Base-by-base conservation (phyloP, 352 stramenopile species). In the Phytophthora litchii region DNA sequence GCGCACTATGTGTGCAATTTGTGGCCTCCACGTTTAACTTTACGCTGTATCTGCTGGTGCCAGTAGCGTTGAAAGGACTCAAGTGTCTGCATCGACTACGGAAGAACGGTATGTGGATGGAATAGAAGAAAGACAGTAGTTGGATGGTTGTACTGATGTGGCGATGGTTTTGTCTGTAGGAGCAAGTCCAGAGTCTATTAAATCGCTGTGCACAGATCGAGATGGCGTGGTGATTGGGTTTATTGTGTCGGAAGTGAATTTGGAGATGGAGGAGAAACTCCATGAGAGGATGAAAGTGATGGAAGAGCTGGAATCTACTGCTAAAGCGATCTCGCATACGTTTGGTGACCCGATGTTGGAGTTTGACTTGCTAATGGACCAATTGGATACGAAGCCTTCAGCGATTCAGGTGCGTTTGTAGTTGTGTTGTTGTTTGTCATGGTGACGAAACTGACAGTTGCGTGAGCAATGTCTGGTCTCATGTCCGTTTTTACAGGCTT, bases 161-260 rank as follows among this genome's bases (percentile, higher is more conserved):
- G 7, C n/a, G n/a, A n/a, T 12, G 23, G 46, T 32, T 27, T 32
- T 54, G 27, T 54, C 14, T 63, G 19, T 57, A 92, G 85, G 85
- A 48, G 86, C 82, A n/a, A 87, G 77, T 41, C 54, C 82, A 3
- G 80, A 94, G 10, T 92, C 82, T 14, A 87, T 95, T 51, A 88
- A 95, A 38, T 95, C 86, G 65, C 70, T 95, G 12, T 92, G 82
- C 53, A 92, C 80, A 7, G 84, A 95, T 62, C 77, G 81, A 27
- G 83, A 95, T 21, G 86, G 86, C 10, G 83, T 95, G 2, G 73
- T 92, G 32, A 95, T 95, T 65, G 86, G 86, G 4, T 92, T 95
- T 69, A 91, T 95, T 48, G 85, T 90, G 14, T 86, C 79, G n/a
- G 86, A 95, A 57, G 83, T 93, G 50, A 95, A 95, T 53, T 72